A percentile compares a stretch with the other conserved stretches of the same genome.
phyloP scores from a whole-genome alignment of 371 early-diverging fungal genomes.

The Parasitella parasitica region DNA sequence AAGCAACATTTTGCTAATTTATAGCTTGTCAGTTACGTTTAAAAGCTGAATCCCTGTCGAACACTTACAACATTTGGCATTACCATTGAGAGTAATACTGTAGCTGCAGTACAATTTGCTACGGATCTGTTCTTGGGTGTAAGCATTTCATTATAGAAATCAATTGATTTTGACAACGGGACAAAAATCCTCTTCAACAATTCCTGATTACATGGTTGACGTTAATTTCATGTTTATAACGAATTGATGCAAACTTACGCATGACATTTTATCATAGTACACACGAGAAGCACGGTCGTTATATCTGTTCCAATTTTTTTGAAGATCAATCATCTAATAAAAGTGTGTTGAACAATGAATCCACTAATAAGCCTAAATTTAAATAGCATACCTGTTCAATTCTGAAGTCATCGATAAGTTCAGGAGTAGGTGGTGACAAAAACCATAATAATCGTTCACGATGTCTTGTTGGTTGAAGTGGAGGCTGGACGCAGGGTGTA shows the following conservation, averaged over 20 bases:
- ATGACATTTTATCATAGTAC: constrained; percentile 13
- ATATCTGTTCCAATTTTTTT: constrained; percentile 16
- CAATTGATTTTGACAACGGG: constrained; percentile 64
- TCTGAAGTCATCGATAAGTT: constrained; percentile 20
- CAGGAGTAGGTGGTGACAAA: constrained; percentile 8
- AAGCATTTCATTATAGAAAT: constrained; percentile 22
- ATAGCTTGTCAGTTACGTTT: neutral
- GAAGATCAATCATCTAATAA: constrained; percentile 7
- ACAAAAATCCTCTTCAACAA: constrained; percentile 70
- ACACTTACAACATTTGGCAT: constrained; percentile 7
- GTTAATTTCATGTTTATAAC: too few relatives aligned
- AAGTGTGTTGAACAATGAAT: neutral
- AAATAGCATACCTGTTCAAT: constrained; percentile 16
- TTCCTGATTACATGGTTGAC: too few relatives aligned
- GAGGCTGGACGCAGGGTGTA: constrained; percentile 11
- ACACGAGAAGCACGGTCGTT: constrained; percentile 14
- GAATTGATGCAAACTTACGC: neutral
- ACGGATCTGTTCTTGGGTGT: neutral
- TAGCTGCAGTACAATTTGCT: neutral
- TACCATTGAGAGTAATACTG: neutral
- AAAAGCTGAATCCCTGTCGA: neutral
- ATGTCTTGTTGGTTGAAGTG: constrained; percentile 4
- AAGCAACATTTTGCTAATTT: constrained; percentile 3
- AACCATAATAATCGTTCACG: constrained; percentile 19
- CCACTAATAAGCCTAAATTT: neutral